phyloP scores from a whole-genome alignment of 257 asterid genomes.

The Nicotiana paniculata region DNA sequence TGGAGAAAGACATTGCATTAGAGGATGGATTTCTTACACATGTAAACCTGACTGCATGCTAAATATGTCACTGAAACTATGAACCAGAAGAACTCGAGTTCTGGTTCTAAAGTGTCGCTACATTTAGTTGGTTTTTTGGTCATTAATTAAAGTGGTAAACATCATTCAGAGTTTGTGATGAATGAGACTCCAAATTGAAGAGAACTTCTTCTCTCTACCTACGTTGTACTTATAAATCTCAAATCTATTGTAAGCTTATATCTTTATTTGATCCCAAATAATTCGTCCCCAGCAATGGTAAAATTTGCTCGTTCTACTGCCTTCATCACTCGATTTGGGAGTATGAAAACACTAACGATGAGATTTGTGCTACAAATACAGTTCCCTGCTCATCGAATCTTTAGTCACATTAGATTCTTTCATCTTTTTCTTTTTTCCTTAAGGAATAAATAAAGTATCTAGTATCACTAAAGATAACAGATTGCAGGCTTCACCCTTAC shows the following conservation, averaged over 20 bases:
- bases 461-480: not conserved
- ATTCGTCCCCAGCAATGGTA: not conserved
- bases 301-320: not conserved
- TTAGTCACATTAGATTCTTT: not conserved
- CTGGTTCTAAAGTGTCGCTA: not conserved
- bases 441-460: not conserved
- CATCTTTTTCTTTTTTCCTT: not conserved
- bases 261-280: conserved; percentile 1
- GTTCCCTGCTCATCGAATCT: not conserved
- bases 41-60: not conserved
- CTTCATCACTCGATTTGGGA: not conserved
- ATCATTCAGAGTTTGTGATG: not conserved
- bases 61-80: not conserved
- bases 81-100: not conserved
- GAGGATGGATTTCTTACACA: not conserved
- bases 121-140: not conserved
- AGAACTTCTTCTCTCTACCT: not conserved
- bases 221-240: not conserved
- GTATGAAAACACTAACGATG: not conserved
- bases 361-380: not conserved
- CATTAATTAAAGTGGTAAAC: not conserved
- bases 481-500: not conserved
- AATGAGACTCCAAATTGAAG: not conserved
- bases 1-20: not conserved
- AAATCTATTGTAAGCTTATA: not conserved